These are phyloP conservation scores for Ceratobasidium sp. DNA, from an alignment of 1,284 basidiomycete genomes.

Conservation along the genomic window DNA sequence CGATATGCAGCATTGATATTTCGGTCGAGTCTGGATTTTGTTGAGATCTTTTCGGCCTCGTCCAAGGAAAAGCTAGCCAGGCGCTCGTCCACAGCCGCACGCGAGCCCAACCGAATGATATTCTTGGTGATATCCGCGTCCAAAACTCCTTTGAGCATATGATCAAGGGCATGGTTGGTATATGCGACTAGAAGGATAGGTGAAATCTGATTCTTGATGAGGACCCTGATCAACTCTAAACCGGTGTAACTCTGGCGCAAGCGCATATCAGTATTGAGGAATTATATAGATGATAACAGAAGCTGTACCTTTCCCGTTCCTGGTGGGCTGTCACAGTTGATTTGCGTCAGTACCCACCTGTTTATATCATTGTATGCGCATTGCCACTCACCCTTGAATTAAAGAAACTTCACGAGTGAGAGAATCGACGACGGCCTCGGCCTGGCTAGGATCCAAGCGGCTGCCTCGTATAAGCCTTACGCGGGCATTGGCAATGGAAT, in stretches of 20 bases:
- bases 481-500: constrained; percentile 62
- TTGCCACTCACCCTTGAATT: constrained; percentile 73
- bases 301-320: constrained; percentile 79
- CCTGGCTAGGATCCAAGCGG: constrained; percentile 75
- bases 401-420: constrained; percentile 72
- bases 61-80: constrained; percentile 73
- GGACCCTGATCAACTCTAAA: constrained; percentile 73
- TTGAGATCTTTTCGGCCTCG: constrained; percentile 51
- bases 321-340: constrained; percentile 67
- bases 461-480: constrained; percentile 63
- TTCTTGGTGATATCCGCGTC: constrained; percentile 72
- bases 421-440: constrained; percentile 73
- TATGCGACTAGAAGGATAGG: constrained; percentile 79
- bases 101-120: constrained; percentile 74
- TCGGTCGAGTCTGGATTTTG: constrained; percentile 61
- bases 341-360: not conserved
- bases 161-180: constrained; percentile 83
- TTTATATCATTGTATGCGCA: not conserved
- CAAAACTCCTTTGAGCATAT: constrained; percentile 73
- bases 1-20: constrained; percentile 57
- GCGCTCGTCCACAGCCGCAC: constrained; percentile 68
- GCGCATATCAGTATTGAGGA: not conserved
- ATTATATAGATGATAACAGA: constrained; percentile 53
- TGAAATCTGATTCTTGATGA: constrained; percentile 66
- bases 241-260: constrained; percentile 72